phyloP scores from a whole-genome alignment of 352 stramenopile species.

The Aphanomyces astaci region DNA sequence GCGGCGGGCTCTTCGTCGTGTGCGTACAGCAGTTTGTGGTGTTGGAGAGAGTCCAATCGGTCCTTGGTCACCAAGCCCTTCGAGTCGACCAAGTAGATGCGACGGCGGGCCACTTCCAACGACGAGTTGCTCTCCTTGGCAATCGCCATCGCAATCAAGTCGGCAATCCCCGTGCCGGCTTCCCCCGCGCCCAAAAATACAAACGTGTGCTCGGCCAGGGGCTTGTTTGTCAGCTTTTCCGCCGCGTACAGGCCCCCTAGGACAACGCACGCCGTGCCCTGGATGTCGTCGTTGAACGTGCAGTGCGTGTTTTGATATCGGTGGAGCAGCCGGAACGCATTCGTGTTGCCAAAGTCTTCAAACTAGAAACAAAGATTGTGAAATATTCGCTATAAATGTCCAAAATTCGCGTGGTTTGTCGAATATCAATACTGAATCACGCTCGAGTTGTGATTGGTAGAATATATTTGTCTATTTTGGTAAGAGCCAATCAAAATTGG shows the following conservation, averaged over 20 bases:
- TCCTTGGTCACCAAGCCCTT: slow-evolving; percentile 79
- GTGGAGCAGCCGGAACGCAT: slow-evolving; percentile 74
- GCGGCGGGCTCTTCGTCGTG: slow-evolving; percentile 63
- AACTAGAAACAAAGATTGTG: too few species aligned
- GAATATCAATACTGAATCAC: too few species aligned
- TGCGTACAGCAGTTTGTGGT: slow-evolving; percentile 87
- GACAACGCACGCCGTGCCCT: slow-evolving; percentile 77
- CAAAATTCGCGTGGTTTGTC: too few species aligned
- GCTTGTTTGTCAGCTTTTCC: slow-evolving; percentile 59
- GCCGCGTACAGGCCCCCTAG: slow-evolving; percentile 70
- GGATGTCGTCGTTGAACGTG: slow-evolving; percentile 97
- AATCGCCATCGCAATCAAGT: slow-evolving; percentile 89
- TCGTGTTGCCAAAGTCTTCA: slow-evolving; percentile 85
- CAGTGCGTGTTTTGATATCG: slow-evolving; percentile 80
- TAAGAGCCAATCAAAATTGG: too few species aligned
- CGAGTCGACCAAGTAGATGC: slow-evolving; percentile 91
- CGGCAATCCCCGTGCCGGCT: slow-evolving; percentile 92
- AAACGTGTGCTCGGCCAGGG: slow-evolving; percentile 90
- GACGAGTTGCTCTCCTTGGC: slow-evolving; percentile 80
- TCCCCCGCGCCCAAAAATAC: slow-evolving; percentile 92
- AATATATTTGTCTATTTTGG: too few species aligned
- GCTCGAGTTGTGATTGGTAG: too few species aligned
- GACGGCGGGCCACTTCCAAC: slow-evolving; percentile 80
- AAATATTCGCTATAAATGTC: too few species aligned
- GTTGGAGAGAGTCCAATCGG: slow-evolving; percentile 66